These are phyloP conservation scores for Dipodascus albidus DNA, from an alignment of 805 yeast species.

Conservation along the genomic window DNA sequence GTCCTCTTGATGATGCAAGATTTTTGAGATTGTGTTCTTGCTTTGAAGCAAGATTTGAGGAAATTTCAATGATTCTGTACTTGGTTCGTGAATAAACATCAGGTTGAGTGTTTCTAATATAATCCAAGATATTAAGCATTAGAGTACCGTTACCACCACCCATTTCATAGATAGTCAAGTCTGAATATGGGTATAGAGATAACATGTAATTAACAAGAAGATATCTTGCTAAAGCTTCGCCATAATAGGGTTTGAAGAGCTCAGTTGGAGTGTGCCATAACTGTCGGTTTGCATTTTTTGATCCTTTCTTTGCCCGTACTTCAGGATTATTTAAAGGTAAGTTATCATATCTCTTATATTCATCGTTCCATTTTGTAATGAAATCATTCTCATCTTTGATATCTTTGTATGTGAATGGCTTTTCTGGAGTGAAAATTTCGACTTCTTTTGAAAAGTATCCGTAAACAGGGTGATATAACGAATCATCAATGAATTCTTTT, in stretches of 20 bases:
- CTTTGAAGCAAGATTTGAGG: slow-evolving; percentile 46
- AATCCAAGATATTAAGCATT: slow-evolving; percentile 64
- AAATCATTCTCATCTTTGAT: slow-evolving; percentile 58
- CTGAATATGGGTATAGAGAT: slow-evolving; percentile 56
- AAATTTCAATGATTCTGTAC: slow-evolving; percentile 65
- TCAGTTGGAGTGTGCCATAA: slow-evolving; percentile 90
- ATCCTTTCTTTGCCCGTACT: slow-evolving; percentile 12
- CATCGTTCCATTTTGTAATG: slow-evolving; percentile 52
- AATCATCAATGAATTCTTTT: slow-evolving; percentile 75
- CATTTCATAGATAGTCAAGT: slow-evolving; percentile 69
- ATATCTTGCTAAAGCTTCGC: slow-evolving; percentile 77
- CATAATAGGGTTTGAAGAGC: slow-evolving; percentile 69
- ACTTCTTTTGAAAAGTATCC: slow-evolving; percentile 77
- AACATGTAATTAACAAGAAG: slow-evolving; percentile 59
- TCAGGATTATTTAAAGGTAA: background rate
- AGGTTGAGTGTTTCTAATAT: slow-evolving; percentile 49
- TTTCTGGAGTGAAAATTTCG: slow-evolving; percentile 57
- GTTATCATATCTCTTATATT: slow-evolving; percentile 42
- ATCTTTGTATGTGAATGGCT: slow-evolving; percentile 50
- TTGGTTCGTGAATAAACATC: slow-evolving; percentile 59
- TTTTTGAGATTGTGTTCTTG: slow-evolving; percentile 31
- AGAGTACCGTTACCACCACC: slow-evolving; percentile 88
- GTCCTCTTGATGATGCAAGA: slow-evolving; percentile 31
- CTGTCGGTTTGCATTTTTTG: slow-evolving; percentile 28
- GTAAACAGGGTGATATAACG: slow-evolving; percentile 67